Base-by-base conservation (phyloP, 306 rosid genomes). In the Malus fusca region DNA sequence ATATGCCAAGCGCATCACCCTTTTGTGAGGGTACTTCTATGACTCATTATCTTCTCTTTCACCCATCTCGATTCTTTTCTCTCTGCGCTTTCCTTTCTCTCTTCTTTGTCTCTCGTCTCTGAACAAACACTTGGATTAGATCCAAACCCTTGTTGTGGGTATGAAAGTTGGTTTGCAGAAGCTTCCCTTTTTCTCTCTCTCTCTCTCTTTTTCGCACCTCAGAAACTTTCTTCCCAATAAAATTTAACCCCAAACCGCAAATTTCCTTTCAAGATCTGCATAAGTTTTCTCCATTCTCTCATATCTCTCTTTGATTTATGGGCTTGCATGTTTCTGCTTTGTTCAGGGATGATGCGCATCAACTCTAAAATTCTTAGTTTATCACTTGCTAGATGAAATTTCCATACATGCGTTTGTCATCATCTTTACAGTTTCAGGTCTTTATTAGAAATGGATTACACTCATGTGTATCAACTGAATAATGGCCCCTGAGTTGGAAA, bases 401-500 rank as follows among this genome's bases (percentile, higher is more conserved):
- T 61, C 30, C 17, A 13, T 48, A 18, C 69, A 17, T 43, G 5
- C n/a, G 3, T 2, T 25, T 60, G 12, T 76, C 52, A 40, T 76
- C 14, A 1, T 74, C 68, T 3, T 6, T 60, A 11, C 26, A 25
- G 43, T 59, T 15, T 17, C 11, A 58, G 56, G 17, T 22, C 53
- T 53, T 33, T 61, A 40, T 42, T 23, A 52, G 4, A 72, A 25
- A 14, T 59, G 74, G 55, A 23, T 44, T 61, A n/a, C 21, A 68
- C 69, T 76, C 23, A 15, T 55, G 60, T 55, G 60, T 14, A 11
- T 59, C 44, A 48, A 71, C 12, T 60, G 48, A 51, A 25, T 44
- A 74, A 28, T 56, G 59, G 66, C 63, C 37, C 95, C 88, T 4
- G 91, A 85, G 78, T 79, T 93, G 82, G 90, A 89, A 76, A 90